Conservation (phyloP, 208 protist genomes). For the Angomonas deanei region DNA sequence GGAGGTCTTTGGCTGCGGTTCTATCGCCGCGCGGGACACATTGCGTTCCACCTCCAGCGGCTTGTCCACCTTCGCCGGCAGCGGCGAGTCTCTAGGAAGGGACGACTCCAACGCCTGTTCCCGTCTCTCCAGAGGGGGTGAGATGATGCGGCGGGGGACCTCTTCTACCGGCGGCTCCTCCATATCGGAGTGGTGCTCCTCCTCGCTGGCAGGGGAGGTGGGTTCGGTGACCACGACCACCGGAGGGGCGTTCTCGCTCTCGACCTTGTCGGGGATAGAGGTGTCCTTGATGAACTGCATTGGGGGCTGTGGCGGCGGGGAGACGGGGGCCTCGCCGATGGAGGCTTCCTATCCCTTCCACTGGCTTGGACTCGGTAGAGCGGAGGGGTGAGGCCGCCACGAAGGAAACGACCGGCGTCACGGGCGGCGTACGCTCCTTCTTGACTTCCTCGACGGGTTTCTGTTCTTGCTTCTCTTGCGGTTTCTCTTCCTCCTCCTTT, state of each 20-base stretch:
- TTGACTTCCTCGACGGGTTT: not conserved
- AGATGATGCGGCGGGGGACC: not conserved
- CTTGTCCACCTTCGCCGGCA: too few relatives aligned
- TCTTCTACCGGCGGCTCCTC: not conserved
- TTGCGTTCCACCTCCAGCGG: not conserved
- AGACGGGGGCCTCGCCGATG: not conserved
- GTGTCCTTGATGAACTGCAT: constrained; percentile 3
- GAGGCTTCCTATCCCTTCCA: not conserved
- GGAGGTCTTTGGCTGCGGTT: not conserved
- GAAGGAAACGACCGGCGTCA: not conserved
- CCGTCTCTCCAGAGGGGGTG: not conserved
- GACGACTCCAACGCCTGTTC: too few relatives aligned
- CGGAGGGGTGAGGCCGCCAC: not conserved
- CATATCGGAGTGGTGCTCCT: not conserved
- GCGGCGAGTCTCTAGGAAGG: too few relatives aligned
- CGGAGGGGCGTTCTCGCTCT: not conserved
- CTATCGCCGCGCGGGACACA: not conserved
- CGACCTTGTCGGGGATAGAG: too few relatives aligned
- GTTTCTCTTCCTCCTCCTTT: not conserved
- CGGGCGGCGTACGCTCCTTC: not conserved
- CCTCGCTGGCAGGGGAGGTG: not conserved
- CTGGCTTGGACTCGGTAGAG: not conserved
- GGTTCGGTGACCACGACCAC: not conserved
- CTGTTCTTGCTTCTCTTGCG: not conserved
- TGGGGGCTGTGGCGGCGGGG: not conserved